phyloP scores from a whole-genome alignment of 176 grass and related monocot genomes.

The Oryza glaberrima region DNA sequence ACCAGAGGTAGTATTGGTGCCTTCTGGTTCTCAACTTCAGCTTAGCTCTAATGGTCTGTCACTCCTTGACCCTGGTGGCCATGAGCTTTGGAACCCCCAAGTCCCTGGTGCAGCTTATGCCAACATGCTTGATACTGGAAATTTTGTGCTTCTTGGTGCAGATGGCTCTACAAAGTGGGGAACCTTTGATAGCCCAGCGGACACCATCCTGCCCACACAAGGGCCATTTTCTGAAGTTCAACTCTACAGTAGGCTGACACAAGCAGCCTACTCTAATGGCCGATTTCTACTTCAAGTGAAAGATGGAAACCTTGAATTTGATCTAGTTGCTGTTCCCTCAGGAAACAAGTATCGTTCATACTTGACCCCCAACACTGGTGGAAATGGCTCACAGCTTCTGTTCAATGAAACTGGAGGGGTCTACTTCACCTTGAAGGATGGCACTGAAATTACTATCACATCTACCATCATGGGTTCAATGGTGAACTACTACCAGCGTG shows the following conservation, averaged over 20 bases:
- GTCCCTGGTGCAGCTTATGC: not conserved
- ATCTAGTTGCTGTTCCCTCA: slow-evolving; percentile 18
- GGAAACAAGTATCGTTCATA: not conserved
- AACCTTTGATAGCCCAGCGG: not conserved
- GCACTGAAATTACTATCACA: not conserved
- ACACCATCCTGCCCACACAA: not conserved
- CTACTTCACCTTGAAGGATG: slow-evolving; percentile 4
- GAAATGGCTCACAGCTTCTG: slow-evolving; percentile 14
- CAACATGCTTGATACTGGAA: slow-evolving; percentile 32
- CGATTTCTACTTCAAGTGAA: slow-evolving; percentile 22
- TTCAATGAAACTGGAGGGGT: slow-evolving; percentile 38
- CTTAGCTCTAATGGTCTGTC: slow-evolving; percentile 26
- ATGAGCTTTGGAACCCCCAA: slow-evolving; percentile 23
- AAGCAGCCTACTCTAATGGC: slow-evolving; percentile 39
- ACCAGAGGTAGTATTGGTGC: not conserved
- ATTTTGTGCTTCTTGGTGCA: not conserved
- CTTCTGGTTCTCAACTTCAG: slow-evolving; percentile 26
- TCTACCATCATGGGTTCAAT: not conserved
- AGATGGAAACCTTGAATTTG: slow-evolving; percentile 31
- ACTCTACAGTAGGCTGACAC: slow-evolving; percentile 19
- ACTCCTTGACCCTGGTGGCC: not conserved
- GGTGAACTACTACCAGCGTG: slow-evolving; percentile 24
- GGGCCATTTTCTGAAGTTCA: not conserved
- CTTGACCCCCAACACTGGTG: not conserved
- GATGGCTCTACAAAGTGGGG: not conserved